Evolutionary conservation across 306 rosid species (phyloP), one percentile per base, ranked within the genome.

Genomic region (Sindora glabra): DNA sequence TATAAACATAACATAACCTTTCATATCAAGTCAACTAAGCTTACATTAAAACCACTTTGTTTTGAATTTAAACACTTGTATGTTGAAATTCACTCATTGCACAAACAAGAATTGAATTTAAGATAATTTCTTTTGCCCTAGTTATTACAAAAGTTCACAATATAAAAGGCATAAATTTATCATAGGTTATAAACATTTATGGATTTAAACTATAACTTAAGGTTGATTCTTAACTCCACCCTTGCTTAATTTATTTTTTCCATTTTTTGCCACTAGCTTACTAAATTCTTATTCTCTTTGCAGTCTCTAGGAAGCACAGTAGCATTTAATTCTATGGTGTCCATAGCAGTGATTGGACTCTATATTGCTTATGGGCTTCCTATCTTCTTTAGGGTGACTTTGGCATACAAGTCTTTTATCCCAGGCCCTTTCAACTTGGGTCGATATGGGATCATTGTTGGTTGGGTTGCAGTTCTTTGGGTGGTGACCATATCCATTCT

Each of bases 241-340:
- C 34, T 1, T 4, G 5, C 5, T 9, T 0, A 4, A 29, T 29
- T 29, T 9, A 1, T 29, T 25, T n/a, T 1, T 27, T 48, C 32
- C 21, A 22, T 49, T 27, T 27, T 6, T 9, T 4, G 5, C 61
- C 33, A 36, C 40, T 53, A 47, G 25, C 12, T 19, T 10, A 55
- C 44, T 67, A 70, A 51, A 19, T 30, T 77, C 59, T 53, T 38
- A 50, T 9, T 29, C 12, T 57, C n/a, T 50, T 18, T 59, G 82
- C 94, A 89, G 90, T 92, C 99, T 76, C 90, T 92, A 50, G 99
- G 99, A 67, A 92, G 99, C 81, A 59, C 67, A 10, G 99, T 92
- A 52, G 99, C 99, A 45, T 92, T 89, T 71, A 70, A 84, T 11
- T 96, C 99, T 24, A 92, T 92, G 99, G 95, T 89, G 26, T 92